Base-by-base conservation (phyloP, 345 rosid genomes). In the Euphorbia pulcherrima region DNA sequence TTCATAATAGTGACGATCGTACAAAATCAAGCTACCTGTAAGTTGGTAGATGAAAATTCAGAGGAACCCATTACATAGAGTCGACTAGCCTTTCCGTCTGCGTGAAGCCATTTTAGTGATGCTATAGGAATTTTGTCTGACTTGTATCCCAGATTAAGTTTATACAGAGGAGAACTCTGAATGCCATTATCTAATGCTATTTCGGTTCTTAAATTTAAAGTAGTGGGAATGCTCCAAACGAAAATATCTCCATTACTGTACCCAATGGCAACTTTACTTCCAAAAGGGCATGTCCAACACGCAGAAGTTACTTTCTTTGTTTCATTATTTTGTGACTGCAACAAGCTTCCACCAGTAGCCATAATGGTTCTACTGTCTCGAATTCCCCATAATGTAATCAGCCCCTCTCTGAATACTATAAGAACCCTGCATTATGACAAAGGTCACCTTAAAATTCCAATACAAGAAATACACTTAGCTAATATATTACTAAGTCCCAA, bases 251-350 rank as follows among this genome's bases (percentile, higher is more conserved):
- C 98, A 37, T 79, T 90, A 63, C 75, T 87, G 77, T 88, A 93
- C 24, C 98, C 97, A 71, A 90, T 83, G 30, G 82, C 86, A 74
- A 87, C 85, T 85, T 80, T 93, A 82, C 83, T 88, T 74, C 97
- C 97, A 66, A 76, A 59, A 24, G 96, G 92, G 44, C 98, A 93
- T 48, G 81, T 89, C 98, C 97, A 93, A 61, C 96, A 84, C 48
- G 96, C 96, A 60, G 86, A 84, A 46, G 97, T 88, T 64, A 77
- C 92, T 79, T 83, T 84, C 85, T 87, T 93, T 33, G 75, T 83
- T 55, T 88, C 97, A 61, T 78, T 82, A 13, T 80, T 62, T 60
- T 75, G 72, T 57, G 85, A 71, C n/a, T 74, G 89, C 72, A 83
- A 62, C 55, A 73, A 75, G 40, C 79, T 73, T 75, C 88, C 92